These are phyloP conservation scores for Paxillus rubicundulus DNA, from an alignment of 768 basidiomycete genomes.

Conservation along the genomic window DNA sequence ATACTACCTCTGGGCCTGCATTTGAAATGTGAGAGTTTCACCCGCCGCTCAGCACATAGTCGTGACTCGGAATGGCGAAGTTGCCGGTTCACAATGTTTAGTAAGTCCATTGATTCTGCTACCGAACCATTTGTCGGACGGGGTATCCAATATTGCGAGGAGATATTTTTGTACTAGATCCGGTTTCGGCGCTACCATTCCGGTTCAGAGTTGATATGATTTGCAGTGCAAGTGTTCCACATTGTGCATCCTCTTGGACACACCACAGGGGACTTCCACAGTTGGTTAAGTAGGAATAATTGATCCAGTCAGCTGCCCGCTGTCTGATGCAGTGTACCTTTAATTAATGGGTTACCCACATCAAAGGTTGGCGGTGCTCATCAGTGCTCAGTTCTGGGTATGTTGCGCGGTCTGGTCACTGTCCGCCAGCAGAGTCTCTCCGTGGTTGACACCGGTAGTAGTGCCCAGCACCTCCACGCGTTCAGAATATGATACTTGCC, in stretches of 20 bases:
- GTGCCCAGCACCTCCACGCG: not conserved
- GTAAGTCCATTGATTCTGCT: not conserved
- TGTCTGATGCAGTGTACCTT: not conserved
- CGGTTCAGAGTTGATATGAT: not conserved
- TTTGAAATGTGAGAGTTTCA: not conserved
- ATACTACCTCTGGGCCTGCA: too few species aligned
- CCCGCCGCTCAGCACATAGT: not conserved
- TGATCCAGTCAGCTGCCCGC: not conserved
- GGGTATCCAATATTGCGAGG: not conserved
- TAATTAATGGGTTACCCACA: not conserved
- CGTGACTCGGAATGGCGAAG: not conserved
- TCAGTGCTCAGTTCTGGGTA: slow-evolving; percentile 3
- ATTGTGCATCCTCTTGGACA: slow-evolving; percentile 3
- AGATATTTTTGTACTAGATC: not conserved
- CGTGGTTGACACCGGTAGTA: not conserved
- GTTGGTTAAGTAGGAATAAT: slow-evolving; percentile 7
- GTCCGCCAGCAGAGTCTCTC: not conserved
- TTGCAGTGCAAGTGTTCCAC: slow-evolving; percentile 4
- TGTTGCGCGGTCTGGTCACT: not conserved
- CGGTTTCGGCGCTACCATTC: not conserved
- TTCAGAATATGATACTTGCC: not conserved
- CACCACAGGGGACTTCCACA: slow-evolving; percentile 9
- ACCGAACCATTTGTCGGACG: not conserved
- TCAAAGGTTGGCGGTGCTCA: not conserved
- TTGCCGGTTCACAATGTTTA: too few species aligned